These are phyloP conservation scores for Fusarium dimerum DNA, from an alignment of 2,329 filamentous ascomycete species.

Conservation along the genomic window DNA sequence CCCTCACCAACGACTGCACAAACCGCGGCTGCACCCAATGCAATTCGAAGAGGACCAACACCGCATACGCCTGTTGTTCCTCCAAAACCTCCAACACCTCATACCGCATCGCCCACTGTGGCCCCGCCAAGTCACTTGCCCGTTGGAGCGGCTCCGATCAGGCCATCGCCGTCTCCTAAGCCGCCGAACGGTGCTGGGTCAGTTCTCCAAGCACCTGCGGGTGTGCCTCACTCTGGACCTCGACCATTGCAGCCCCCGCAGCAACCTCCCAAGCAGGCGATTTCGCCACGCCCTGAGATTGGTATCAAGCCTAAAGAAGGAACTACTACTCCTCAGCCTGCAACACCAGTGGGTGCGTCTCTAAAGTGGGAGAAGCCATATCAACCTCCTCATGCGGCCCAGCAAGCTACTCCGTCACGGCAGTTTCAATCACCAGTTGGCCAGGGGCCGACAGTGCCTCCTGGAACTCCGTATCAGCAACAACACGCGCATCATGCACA, in stretches of 20 bases:
- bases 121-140: conserved; percentile 32
- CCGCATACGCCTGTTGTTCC: conserved; percentile 38
- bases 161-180: conserved; percentile 33
- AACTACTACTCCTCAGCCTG: conserved; percentile 20
- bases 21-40: conserved; percentile 18
- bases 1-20: conserved; percentile 24
- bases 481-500: conserved; percentile 11
- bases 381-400: conserved; percentile 34
- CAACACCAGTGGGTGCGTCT: conserved; percentile 26
- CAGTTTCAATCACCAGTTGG: conserved; percentile 27
- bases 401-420: conserved; percentile 23
- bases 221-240: conserved; percentile 33
- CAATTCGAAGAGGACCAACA: conserved; percentile 29
- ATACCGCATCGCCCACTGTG: conserved; percentile 26
- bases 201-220: conserved; percentile 40
- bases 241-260: conserved; percentile 34
- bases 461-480: conserved; percentile 17
- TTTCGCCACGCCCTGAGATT: conserved; percentile 37
- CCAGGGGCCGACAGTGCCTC: conserved; percentile 22
- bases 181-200: conserved; percentile 31
- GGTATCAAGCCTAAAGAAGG: conserved; percentile 33
- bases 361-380: conserved; percentile 46
- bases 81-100: conserved; percentile 33
- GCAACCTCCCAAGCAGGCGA: conserved; percentile 33
- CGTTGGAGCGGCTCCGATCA: conserved; percentile 29